Evolutionary conservation across 495 filamentous ascomycete genomes (phyloP).

Genomic region (Trichocladium antarcticum): DNA sequence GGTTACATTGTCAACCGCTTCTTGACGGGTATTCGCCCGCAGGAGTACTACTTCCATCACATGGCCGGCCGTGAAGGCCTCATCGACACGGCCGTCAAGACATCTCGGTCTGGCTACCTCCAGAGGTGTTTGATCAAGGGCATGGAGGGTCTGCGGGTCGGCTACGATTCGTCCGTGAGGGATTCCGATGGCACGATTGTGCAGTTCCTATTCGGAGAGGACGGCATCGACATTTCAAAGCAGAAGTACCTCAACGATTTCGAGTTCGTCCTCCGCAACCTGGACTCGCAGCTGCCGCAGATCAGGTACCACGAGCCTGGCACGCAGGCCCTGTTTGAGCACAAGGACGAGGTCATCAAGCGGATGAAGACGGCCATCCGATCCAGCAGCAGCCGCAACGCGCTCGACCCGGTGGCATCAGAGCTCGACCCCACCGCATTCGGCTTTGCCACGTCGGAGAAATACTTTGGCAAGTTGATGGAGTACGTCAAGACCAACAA

Average conservation of each 20-base stretch:
- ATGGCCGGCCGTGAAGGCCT: slow-evolving; percentile 98
- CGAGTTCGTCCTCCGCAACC: slow-evolving; percentile 77
- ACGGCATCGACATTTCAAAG: slow-evolving; percentile 88
- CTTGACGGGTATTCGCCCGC: slow-evolving; percentile 93
- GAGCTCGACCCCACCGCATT: slow-evolving; percentile 62
- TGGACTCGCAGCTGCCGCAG: slow-evolving; percentile 40
- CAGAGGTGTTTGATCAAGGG: slow-evolving; percentile 98
- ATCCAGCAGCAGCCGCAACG: slow-evolving; percentile 53
- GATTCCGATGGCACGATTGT: slow-evolving; percentile 88
- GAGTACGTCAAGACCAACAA: slow-evolving; percentile 69
- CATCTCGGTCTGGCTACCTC: slow-evolving; percentile 88
- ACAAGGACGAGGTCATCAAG: slow-evolving; percentile 54
- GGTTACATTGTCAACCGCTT: slow-evolving; percentile 94
- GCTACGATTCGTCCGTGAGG: slow-evolving; percentile 88
- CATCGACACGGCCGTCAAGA: slow-evolving; percentile 99
- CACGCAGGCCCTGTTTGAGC: slow-evolving; percentile 31
- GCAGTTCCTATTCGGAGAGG: slow-evolving; percentile 95
- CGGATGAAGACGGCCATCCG: slow-evolving; percentile 71
- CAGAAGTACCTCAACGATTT: slow-evolving; percentile 86
- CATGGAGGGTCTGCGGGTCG: slow-evolving; percentile 87
- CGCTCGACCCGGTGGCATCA: slow-evolving; percentile 60
- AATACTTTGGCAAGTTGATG: slow-evolving; percentile 50
- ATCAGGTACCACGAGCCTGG: slow-evolving; percentile 33
- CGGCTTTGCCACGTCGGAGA: slow-evolving; percentile 80
- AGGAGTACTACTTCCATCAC: slow-evolving; percentile 98